Evolutionary conservation across 352 stramenopile genomes (phyloP), one percentile per base, ranked within the genome.

Genomic region (Globisporangium emineosum): DNA sequence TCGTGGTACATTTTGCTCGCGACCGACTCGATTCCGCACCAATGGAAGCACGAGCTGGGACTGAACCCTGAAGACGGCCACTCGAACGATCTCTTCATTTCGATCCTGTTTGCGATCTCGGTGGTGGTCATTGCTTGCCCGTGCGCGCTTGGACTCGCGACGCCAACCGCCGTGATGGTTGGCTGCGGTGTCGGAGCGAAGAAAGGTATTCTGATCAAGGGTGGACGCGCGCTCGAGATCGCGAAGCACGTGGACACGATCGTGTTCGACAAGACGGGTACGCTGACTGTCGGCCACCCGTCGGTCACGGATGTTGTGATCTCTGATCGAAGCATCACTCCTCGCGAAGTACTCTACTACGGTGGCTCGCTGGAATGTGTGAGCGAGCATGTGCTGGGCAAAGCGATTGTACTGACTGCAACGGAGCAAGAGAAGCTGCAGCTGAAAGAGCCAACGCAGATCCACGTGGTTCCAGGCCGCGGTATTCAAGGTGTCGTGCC

Each of bases 211-310:
- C 68, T 97, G 8, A 89, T 98, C 62, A 95, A 94, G 65, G 93
- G 93, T 1, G 88, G 88, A 1, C 75, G 79, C 12, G 83, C 86
- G 7, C 74, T 96, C 0, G 89, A 96, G 63, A 86, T 90, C 3
- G 81, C 87, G 15, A 81, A 81, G 3, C 89, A 96, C 65, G 88
- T 97, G 1, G 85, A 90, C 32, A 89, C 84, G 25, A 88, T 93
- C 32, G 93, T 96, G 30, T 98, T 98, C 69, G 93, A 98, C 68
- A 98, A 98, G 73, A 98, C 93, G 2, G 93, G 93, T 1, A 98
- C 93, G 9, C 69, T 98, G 3, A 98, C 93, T 1, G 74, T 87
- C 19, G 89, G 87, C 40, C 82, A 89, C 27, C 84, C 86, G n/a
- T 89, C 77, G 2, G 83, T 95, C 9, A 89, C 81, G 25, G 87